Percentiles rank a stretch among this genome's conserved stretches.
Evolutionary conservation across 2,329 filamentous ascomycete species (phyloP).

Genomic region (Aureobasidium sp.): DNA sequence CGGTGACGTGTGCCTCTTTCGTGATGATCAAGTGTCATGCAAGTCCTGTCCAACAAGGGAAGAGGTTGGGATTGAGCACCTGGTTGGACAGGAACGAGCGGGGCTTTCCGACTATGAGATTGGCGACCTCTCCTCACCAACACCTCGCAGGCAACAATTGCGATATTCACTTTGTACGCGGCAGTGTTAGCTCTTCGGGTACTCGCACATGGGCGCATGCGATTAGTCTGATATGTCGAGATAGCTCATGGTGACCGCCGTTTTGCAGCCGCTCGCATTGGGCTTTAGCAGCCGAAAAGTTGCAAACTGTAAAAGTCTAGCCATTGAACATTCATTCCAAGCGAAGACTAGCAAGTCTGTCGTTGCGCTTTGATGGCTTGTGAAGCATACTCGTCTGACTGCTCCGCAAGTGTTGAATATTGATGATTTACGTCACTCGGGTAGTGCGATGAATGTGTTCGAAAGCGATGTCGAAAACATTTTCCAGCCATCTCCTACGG

Average conservation of each 20-base stretch:
- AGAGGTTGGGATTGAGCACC: not conserved
- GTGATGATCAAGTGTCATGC: slow-evolving; percentile 10
- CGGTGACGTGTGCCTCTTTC: slow-evolving; percentile 4
- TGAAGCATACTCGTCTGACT: not conserved
- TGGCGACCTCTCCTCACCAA: not conserved
- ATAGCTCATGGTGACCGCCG: slow-evolving; percentile 3
- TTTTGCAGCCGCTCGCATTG: not conserved
- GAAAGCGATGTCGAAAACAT: not conserved
- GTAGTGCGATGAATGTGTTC: not conserved
- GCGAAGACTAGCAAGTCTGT: not conserved
- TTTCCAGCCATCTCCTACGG: not conserved
- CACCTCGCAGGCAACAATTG: not conserved
- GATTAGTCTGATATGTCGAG: not conserved
- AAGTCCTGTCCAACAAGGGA: not conserved
- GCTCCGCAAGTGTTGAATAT: not conserved
- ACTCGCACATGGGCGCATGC: not conserved
- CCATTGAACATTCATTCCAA: not conserved
- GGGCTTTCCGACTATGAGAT: not conserved
- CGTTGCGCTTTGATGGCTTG: not conserved
- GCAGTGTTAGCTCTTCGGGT: not conserved
- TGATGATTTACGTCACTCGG: not conserved
- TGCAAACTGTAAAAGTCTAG: not conserved
- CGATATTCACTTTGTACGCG: not conserved
- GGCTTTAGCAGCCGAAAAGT: not conserved
- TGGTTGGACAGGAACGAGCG: not conserved